Evolutionary conservation across 331 rosid species (phyloP), one percentile per base, ranked within the genome.

Genomic region (Quercus lobata): DNA sequence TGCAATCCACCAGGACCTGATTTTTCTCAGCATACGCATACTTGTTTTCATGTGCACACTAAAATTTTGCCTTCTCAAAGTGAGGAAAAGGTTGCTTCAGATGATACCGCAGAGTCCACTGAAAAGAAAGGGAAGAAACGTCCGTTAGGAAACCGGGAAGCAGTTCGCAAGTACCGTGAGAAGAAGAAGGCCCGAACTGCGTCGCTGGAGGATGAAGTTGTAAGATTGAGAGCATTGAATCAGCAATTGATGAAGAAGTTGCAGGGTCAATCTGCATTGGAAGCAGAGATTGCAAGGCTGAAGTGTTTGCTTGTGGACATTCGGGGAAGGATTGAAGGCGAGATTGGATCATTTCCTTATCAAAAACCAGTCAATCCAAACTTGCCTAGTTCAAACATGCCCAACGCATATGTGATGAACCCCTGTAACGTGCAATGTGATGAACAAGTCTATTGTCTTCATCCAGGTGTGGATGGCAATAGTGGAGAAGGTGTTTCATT

Each of bases 1-100:
- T 96, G 99, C 84, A 96, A 93, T 82, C 98, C 99, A 19, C 98
- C 99, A 0, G 99, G 99, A 16, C 98, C 98, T 14, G 99, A 96
- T 66, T 77, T 75, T 66, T 86, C 98, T 0, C 46, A 41, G 46
- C 99, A 96, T 65, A 91, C 97, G 22, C 99, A 96, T 83, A 96
- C 99, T 12, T 96, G 99, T 78, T 90, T 91, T 77, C 99, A 96
- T 60, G 97, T 90, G 27, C 99, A 96, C 80, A 96, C 99, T 35
- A 89, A 95, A 57, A 91, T 96, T 71, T 88, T 93, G 57, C 87
- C 96, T 7, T 87, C 94, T 1, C n/a, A 89, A 12, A 35, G 60
- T 16, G 99, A 95, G 16, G 96, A 90, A 81, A 91, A 86, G 84
- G 87, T 66, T 22, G 89, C 80, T 30, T 88, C 93, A 3, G 99